Conservation (phyloP, 306 rosid species). For the Vicia faba region DNA sequence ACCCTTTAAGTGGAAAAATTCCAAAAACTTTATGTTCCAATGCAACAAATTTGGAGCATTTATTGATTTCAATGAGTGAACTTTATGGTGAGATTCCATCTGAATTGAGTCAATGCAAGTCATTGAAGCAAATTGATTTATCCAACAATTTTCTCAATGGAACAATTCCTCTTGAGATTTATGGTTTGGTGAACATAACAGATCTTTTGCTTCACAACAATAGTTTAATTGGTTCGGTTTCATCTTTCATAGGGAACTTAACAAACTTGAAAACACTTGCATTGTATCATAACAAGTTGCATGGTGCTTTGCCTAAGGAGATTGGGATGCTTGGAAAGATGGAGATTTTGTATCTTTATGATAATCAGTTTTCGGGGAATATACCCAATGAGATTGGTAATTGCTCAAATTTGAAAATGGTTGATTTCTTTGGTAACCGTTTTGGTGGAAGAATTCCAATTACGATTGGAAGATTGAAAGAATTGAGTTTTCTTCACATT, state of each 20-base stretch:
- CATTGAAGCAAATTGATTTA: conserved; percentile 68
- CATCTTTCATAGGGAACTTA: conserved; percentile 69
- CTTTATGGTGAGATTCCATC: conserved; percentile 67
- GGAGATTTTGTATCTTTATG: conserved; percentile 62
- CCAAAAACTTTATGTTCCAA: conserved; percentile 73
- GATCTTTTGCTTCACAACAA: conserved; percentile 71
- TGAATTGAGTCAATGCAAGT: conserved; percentile 62
- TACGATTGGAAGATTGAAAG: conserved; percentile 76
- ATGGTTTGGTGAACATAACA: conserved; percentile 50
- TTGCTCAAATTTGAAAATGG: conserved; percentile 67
- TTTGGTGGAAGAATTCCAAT: conserved; percentile 69
- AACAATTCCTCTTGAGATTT: conserved; percentile 67
- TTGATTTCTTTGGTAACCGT: conserved; percentile 73
- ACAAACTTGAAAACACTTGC: conserved; percentile 52
- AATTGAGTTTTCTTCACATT: conserved; percentile 72
- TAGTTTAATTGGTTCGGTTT: conserved; percentile 74
- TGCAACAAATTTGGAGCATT: conserved; percentile 59
- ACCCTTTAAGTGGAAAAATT: conserved; percentile 57
- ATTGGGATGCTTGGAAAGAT: conserved; percentile 75
- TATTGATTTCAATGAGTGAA: conserved; percentile 45
- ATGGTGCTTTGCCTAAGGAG: conserved; percentile 70
- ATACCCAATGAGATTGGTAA: conserved; percentile 86
- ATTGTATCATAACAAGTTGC: conserved; percentile 67
- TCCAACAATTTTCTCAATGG: conserved; percentile 70
- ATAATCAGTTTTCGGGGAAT: conserved; percentile 65